phyloP scores from a whole-genome alignment of 2,329 filamentous ascomycete species.

The Epichloe glyceriae region DNA sequence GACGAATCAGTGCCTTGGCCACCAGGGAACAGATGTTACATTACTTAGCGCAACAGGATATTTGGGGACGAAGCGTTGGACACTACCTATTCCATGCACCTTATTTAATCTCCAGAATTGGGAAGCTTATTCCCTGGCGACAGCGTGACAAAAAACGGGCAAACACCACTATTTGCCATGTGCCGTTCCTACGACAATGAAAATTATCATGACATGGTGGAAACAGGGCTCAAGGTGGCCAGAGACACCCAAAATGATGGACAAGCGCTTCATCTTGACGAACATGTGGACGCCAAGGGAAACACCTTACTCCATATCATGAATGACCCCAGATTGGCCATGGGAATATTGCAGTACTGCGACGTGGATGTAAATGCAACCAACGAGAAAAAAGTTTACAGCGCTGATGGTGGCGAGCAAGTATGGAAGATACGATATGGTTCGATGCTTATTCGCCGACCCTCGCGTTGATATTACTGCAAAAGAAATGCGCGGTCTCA shows the following conservation, averaged over 20 bases:
- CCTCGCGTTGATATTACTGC: conserved; percentile 74
- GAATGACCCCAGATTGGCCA: conserved; percentile 66
- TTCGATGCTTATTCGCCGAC: conserved; percentile 76
- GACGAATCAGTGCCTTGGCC: conserved; percentile 49
- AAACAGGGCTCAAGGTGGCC: conserved; percentile 63
- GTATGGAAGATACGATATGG: conserved; percentile 89
- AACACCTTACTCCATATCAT: conserved; percentile 95
- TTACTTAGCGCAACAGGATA: conserved; percentile 69
- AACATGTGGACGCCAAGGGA: conserved; percentile 84
- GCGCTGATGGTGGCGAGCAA: conserved; percentile 97
- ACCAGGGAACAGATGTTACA: conserved; percentile 42
- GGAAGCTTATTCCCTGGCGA: conserved; percentile 70
- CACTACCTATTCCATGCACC: conserved; percentile 95
- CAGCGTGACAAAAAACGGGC: conserved; percentile 87
- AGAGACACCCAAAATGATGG: conserved; percentile 63
- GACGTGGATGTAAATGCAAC: conserved; percentile 93
- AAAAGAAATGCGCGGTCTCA: conserved; percentile 76
- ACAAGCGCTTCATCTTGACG: conserved; percentile 73
- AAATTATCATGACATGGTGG: conserved; percentile 78
- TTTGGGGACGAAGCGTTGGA: conserved; percentile 76
- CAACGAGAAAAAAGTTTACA: conserved; percentile 91
- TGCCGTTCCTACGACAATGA: conserved; percentile 92
- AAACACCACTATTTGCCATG: conserved; percentile 92
- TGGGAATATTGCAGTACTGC: conserved; percentile 65
- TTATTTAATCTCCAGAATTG: conserved; percentile 62